Evolutionary conservation across 129 eudicot species (phyloP).

Genomic region (Logfia minima): DNA sequence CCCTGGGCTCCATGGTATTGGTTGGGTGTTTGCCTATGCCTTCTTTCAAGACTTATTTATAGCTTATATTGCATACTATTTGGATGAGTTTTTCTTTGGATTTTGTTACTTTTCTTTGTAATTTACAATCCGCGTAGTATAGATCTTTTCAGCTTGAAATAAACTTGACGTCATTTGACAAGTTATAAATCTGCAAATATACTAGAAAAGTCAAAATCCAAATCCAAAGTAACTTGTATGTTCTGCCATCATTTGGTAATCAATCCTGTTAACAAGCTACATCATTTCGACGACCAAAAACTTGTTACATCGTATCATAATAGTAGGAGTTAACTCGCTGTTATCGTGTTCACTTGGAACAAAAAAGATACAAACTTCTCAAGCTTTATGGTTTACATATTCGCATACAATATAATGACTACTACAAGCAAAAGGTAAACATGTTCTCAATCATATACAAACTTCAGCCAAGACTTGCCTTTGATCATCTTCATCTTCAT

Average conservation of each 20-base stretch:
- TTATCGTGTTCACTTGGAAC: neutral
- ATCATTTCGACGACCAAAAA: neutral
- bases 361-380: slow-evolving; percentile 1
- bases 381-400: neutral
- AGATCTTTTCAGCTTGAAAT: too few relatives aligned
- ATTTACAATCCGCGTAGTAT: too few relatives aligned
- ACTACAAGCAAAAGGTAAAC: slow-evolving; percentile 21
- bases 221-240: neutral
- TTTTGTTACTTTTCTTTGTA: too few relatives aligned
- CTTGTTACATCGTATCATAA: neutral
- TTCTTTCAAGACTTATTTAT: too few relatives aligned
- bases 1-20: slow-evolving; percentile 28
- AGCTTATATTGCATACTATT: too few relatives aligned
- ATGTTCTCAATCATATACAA: slow-evolving; percentile 39
- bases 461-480: slow-evolving; percentile 56
- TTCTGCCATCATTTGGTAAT: neutral
- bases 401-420: neutral
- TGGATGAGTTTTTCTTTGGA: too few relatives aligned
- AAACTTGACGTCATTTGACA: too few relatives aligned
- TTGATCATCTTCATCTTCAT: slow-evolving; percentile 34
- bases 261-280: neutral
- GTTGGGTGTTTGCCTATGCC: neutral
- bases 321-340: neutral
- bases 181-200: neutral
- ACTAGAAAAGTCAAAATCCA: neutral